Percentiles rank a stretch among this genome's conserved stretches.
Evolutionary conservation across 2,329 filamentous ascomycete genomes (phyloP).

Genomic region (Delphinella strobiligena): DNA sequence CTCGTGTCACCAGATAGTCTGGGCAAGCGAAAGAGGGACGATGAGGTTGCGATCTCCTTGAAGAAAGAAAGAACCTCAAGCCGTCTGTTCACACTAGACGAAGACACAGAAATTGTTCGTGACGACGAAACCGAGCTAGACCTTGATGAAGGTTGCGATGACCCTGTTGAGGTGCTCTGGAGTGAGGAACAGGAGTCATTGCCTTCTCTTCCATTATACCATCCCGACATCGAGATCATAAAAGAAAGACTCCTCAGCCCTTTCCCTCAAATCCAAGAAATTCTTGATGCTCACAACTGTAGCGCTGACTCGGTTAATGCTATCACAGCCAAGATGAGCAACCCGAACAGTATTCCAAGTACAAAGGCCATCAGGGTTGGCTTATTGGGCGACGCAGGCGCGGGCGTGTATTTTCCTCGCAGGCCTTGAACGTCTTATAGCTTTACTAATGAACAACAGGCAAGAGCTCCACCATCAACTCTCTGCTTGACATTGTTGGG

Average conservation of each 20-base stretch:
- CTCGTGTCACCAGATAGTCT: too few species aligned
- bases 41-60: background rate
- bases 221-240: background rate
- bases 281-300: background rate
- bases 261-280: background rate
- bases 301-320: background rate
- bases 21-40: background rate
- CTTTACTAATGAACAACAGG: constrained; percentile 9
- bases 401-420: constrained; percentile 1
- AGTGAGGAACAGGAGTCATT: background rate
- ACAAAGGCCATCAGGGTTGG: constrained; percentile 9
- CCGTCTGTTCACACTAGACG: too few species aligned
- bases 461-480: constrained; percentile 17
- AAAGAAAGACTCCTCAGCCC: background rate
- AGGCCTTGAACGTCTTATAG: background rate
- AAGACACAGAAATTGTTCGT: background rate
- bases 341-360: background rate
- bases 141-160: too few species aligned
- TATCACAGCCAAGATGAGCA: background rate
- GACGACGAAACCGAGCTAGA: constrained; percentile 2
- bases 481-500: constrained; percentile 10
- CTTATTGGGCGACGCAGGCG: constrained; percentile 12
- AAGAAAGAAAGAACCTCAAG: background rate
- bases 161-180: background rate
- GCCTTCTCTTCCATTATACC: background rate